Conservation (phyloP, 2,329 filamentous ascomycete genomes). For the Colletotrichum orbiculare region DNA sequence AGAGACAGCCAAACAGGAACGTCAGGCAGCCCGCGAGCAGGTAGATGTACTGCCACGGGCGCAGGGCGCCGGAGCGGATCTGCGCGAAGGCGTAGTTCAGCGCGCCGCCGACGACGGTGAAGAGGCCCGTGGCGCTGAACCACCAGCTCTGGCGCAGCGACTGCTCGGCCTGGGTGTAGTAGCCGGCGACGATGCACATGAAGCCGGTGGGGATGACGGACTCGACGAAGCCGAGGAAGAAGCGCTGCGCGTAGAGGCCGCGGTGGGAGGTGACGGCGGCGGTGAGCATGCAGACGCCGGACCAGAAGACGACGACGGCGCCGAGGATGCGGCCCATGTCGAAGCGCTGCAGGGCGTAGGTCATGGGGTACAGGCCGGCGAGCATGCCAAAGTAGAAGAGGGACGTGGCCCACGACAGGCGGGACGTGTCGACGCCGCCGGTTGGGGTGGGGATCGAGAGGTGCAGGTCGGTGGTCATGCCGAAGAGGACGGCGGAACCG, state of each 20-base stretch:
- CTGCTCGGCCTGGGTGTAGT: constrained; percentile 75
- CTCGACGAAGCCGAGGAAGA: constrained; percentile 73
- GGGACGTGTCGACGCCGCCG: constrained; percentile 66
- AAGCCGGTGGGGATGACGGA: constrained; percentile 74
- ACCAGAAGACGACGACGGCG: constrained; percentile 72
- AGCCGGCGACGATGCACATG: constrained; percentile 71
- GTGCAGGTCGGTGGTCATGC: constrained; percentile 76
- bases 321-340: constrained; percentile 73
- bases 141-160: constrained; percentile 73
- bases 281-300: constrained; percentile 74
- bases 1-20: constrained; percentile 71
- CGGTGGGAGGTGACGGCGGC: constrained; percentile 72
- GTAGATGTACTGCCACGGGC: constrained; percentile 78
- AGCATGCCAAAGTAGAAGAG: constrained; percentile 87
- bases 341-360: constrained; percentile 76
- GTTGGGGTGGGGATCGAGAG: constrained; percentile 66
- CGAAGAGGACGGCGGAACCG: constrained; percentile 78
- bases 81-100: constrained; percentile 77
- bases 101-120: constrained; percentile 71
- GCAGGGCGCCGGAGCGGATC: constrained; percentile 63
- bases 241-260: constrained; percentile 74
- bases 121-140: constrained; percentile 70
- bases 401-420: constrained; percentile 81
- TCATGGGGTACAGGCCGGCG: constrained; percentile 78
- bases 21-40: constrained; percentile 72